Evolutionary conservation across 2,329 filamentous ascomycete species (phyloP), one percentile per base, ranked within the genome.

Genomic region (Aspergillus versicolor): DNA sequence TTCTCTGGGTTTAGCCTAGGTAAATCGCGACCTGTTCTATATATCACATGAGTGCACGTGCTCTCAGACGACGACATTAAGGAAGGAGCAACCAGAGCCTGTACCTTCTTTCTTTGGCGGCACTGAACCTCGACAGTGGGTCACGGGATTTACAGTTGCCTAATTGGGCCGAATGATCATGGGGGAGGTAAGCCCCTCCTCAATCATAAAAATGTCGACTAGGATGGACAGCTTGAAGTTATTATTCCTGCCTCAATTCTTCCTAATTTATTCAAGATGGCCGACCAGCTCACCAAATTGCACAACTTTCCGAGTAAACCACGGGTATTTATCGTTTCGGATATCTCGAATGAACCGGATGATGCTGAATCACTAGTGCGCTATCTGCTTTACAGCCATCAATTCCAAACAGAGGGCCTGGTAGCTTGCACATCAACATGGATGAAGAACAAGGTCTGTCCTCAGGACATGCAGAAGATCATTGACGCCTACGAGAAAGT

Each of bases 341-440:
- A 55, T 21, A 56, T 56, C 40, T 50, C 53, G 11, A 56, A 50
- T 21, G 53, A 56, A 38, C 53, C 53, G 30, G 53, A 56, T 5
- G 53, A 56, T 13, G 53, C 53, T 32, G 46, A 56, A 24, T 56
- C 53, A 4, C 40, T 56, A 5, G 53, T 56, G 13, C 53, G 47
- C 19, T 56, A 50, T 57, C 69, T 81, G 4, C 65, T 78, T 1
- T 81, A 81, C 61, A 67, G 73, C 7, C 79, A 81, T 62, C 72
- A 81, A 62, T 79, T 81, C 61, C 62, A 74, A n/a, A 78, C 75
- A 3, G 69, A 78, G 46, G 79, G 77, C 4, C 64, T 80, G n/a
- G 75, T 78, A 3, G 79, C 77, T 7, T 73, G 70, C 43, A 80
- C 79, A 0, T 80, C 78, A 4, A 77, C 72, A 60, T 81, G 77